Conservation (phyloP, 176 grass and related monocot species). For the Oryza meridionalis region DNA sequence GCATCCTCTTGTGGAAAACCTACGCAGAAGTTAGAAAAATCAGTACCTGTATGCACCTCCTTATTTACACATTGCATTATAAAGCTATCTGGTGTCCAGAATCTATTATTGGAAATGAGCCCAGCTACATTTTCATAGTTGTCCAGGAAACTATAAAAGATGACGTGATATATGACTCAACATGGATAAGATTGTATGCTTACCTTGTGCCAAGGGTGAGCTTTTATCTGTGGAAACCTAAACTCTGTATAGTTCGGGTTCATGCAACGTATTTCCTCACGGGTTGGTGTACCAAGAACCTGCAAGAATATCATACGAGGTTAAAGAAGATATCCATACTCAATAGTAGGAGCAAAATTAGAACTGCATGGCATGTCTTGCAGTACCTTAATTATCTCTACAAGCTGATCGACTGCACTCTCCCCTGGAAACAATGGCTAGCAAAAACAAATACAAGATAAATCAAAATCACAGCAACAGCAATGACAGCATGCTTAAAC, state of each 20-base stretch:
- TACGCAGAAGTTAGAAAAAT: constrained; percentile 5
- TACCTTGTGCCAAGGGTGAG: constrained; percentile 83
- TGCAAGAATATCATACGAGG: constrained; percentile 41
- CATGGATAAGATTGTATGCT: constrained; percentile 14
- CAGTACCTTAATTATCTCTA: constrained; percentile 68
- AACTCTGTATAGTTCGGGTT: constrained; percentile 80
- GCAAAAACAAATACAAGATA: constrained; percentile 29
- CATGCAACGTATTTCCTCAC: constrained; percentile 82
- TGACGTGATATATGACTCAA: not conserved
- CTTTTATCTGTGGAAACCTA: constrained; percentile 75
- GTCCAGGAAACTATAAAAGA: not conserved
- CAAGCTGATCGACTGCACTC: constrained; percentile 65
- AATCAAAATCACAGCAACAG: constrained; percentile 11
- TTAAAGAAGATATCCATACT: constrained; percentile 15
- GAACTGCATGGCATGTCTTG: not conserved
- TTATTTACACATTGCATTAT: not conserved
- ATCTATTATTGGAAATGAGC: not conserved
- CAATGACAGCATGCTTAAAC: constrained; percentile 9
- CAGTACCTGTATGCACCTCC: not conserved
- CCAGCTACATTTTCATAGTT: constrained; percentile 5
- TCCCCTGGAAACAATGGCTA: constrained; percentile 73
- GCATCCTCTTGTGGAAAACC: constrained; percentile 74
- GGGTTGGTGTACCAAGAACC: constrained; percentile 78
- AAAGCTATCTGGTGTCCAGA: not conserved
- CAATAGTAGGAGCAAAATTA: constrained; percentile 6